Evolutionary conservation across 2,329 filamentous ascomycete species (phyloP), one percentile per base, ranked within the genome.

Genomic region (Alternaria sp.): DNA sequence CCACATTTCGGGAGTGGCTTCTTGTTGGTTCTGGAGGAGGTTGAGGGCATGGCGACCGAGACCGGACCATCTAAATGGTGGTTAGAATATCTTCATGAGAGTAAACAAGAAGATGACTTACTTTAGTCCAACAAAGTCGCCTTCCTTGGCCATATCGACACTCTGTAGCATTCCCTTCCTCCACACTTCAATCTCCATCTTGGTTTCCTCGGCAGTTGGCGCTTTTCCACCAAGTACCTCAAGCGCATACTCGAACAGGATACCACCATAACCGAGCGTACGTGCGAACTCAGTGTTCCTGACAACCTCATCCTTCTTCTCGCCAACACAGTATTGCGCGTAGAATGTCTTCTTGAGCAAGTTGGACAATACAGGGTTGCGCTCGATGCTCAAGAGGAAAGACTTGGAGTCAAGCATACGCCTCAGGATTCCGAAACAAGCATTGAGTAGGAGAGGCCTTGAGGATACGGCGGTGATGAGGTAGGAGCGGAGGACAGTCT

Each of bases 241-340:
- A 65, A 86, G 87, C 3, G 92, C 93, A 71, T 96, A 96, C 51
- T 91, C 89, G 47, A 97, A 83, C 56, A 97, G 93, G 6, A 96
- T 91, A 12, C 93, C 94, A 24, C 86, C 87, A 74, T 92, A 96
- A 2, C 94, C 94, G 44, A 94, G 88, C 32, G 92, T 91, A 9
- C 96, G 83, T 2, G 84, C 81, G 1, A 83, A 74, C 30, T 93
- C 86, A 0, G 90, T 93, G 30, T 71, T 77, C 11, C 76, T 79
- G 42, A 83, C 81, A 2, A 96, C 90, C 78, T 97, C 91, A 1
- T 76, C 70, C 0, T 85, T 83, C 49, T 87, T 90, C 79, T 93
- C 91, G 28, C 94, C 94, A 0, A 92, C 92, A 78, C 94, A 97
- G 79, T 96, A 97, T 72, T 97, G 94, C 24, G 89, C 88, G 76